These are phyloP conservation scores for Aethionema arabicum DNA, from an alignment of 345 rosid genomes.

Conservation along the genomic window DNA sequence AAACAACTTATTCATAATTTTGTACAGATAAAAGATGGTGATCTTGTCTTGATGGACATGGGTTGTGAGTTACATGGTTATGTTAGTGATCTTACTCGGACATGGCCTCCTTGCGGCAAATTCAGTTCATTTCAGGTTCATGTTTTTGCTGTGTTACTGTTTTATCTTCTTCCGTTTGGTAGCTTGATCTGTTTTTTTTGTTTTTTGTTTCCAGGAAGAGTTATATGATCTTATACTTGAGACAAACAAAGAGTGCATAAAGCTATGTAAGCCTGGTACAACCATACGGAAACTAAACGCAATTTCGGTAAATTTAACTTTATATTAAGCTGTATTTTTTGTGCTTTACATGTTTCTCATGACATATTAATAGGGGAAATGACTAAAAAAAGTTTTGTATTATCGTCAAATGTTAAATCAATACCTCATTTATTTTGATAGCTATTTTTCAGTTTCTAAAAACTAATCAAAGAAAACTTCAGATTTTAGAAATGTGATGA, in stretches of 20 bases:
- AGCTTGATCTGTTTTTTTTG: slow-evolving; percentile 2
- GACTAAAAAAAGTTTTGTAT: too few relatives aligned
- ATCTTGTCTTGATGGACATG: slow-evolving; percentile 95
- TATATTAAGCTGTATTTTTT: slow-evolving; percentile 18
- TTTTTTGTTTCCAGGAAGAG: slow-evolving; percentile 55
- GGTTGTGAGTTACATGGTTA: slow-evolving; percentile 98
- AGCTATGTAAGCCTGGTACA: slow-evolving; percentile 80
- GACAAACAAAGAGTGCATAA: slow-evolving; percentile 76
- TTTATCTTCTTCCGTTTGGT: neutral
- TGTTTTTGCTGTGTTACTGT: slow-evolving; percentile 13
- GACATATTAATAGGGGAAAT: too few relatives aligned
- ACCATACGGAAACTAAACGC: slow-evolving; percentile 68
- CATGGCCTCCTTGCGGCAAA: slow-evolving; percentile 88
- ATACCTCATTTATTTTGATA: too few relatives aligned
- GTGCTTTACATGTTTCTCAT: slow-evolving; percentile 12
- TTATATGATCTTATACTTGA: slow-evolving; percentile 80
- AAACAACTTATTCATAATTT: slow-evolving; percentile 14
- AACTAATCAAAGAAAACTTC: too few relatives aligned
- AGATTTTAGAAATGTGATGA: too few relatives aligned
- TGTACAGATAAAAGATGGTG: slow-evolving; percentile 72
- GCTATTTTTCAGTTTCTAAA: too few relatives aligned
- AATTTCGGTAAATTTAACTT: slow-evolving; percentile 55
- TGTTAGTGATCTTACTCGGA: slow-evolving; percentile 92
- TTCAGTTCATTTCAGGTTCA: slow-evolving; percentile 75
- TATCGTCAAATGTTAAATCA: too few relatives aligned